Base-by-base conservation (phyloP, 2,329 filamentous ascomycete species). In the Ophiocordyceps australis region DNA sequence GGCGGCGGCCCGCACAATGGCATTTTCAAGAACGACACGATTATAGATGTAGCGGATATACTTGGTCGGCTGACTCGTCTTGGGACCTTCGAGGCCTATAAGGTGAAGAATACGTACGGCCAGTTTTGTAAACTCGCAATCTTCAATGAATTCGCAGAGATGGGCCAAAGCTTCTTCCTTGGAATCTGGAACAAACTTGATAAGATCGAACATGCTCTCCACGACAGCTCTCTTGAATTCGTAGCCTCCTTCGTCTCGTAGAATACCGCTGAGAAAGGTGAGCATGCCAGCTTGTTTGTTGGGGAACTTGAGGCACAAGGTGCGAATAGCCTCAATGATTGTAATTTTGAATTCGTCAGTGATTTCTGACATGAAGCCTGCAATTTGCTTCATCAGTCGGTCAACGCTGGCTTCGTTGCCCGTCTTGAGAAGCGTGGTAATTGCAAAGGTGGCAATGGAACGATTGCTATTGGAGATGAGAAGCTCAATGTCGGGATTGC, bases 1-100 rank as follows among this genome's bases (percentile, higher is more conserved):
- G 27, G 89, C 89, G 8, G 89, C 85, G 25, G 89, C 89, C 38
- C 89, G 71, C 13, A 98, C 85, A 34, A 94, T 83, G 21, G 89
- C 83, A 46, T 98, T 98, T 54, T 98, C 89, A 27, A 98, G 59
- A 11, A 98, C 89, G 14, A 98, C 86, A 31, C 89, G 73, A 59
- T 98, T 98, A 62, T 98, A 98, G 46, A 98, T 98, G 54, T 95
- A 98, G 30, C 89, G 80, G 40, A 98, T 93, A 50, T 94, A 98
- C 63, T 98, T 95, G 29, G 89, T 95, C 1, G 89, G 89, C 41
- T 94, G 81, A 11, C 80, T 74, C 4, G 86, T 94, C 58, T 89
- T 92, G 35, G 89, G 89, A 1, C 89, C 89, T 56, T 98, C 89
- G 16, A 86, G 65, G 41, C 89, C 89, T 22, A 98, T 74, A 13